Evolutionary conservation across 352 stramenopile species (phyloP).

Genomic region (Phytophthora meadii): DNA sequence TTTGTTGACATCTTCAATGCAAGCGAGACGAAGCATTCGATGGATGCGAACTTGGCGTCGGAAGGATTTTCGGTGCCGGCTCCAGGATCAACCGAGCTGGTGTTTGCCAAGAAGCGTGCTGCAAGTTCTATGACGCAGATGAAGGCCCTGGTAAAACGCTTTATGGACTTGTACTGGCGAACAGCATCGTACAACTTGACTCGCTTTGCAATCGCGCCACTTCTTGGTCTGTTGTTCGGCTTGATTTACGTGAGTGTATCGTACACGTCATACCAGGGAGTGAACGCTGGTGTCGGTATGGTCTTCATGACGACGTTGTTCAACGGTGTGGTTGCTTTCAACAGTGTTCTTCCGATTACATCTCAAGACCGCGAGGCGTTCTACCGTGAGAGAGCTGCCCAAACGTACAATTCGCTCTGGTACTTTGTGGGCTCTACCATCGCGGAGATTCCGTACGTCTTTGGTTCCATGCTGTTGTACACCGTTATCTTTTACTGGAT

Average conservation of each 20-base stretch:
- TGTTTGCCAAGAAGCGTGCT: slow-evolving; percentile 45
- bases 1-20: slow-evolving; percentile 36
- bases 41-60: slow-evolving; percentile 29
- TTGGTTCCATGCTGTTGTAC: slow-evolving; percentile 56
- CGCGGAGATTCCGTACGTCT: slow-evolving; percentile 79
- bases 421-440: slow-evolving; percentile 75
- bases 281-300: slow-evolving; percentile 71
- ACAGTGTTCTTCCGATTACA: slow-evolving; percentile 76
- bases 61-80: slow-evolving; percentile 35
- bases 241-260: slow-evolving; percentile 53
- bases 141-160: slow-evolving; percentile 44
- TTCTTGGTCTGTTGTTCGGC: slow-evolving; percentile 46
- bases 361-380: slow-evolving; percentile 75
- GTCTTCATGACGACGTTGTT: slow-evolving; percentile 91
- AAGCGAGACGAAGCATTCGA: slow-evolving; percentile 29
- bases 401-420: slow-evolving; percentile 85
- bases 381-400: slow-evolving; percentile 86
- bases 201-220: slow-evolving; percentile 53
- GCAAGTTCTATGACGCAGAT: slow-evolving; percentile 37
- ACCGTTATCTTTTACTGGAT: slow-evolving; percentile 65
- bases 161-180: slow-evolving; percentile 57
- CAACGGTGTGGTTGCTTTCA: slow-evolving; percentile 77
- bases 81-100: slow-evolving; percentile 21
- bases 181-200: slow-evolving; percentile 85
- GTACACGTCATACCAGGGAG: slow-evolving; percentile 55